Evolutionary conservation across 768 basidiomycete genomes (phyloP).

Genomic region (Mycena pura): DNA sequence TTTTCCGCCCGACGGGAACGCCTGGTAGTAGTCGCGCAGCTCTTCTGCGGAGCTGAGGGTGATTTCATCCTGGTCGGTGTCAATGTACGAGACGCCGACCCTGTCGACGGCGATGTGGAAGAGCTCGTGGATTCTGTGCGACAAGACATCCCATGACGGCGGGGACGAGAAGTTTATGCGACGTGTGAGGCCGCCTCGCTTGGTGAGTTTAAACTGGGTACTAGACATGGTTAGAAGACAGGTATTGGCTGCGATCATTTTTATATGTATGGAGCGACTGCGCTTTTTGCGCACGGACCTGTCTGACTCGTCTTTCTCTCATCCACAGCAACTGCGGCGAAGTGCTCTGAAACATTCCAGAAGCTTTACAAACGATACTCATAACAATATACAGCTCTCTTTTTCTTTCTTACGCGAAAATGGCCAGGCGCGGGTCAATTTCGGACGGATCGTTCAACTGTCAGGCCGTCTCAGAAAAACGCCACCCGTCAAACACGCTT

Average conservation of each 20-base stretch:
- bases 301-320: not conserved
- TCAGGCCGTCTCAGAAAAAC: constrained; percentile 18
- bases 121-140: constrained; percentile 56
- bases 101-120: constrained; percentile 62
- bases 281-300: constrained; percentile 20
- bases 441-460: constrained; percentile 76
- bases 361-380: constrained; percentile 7
- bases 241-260: not conserved
- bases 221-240: constrained; percentile 48
- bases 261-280: constrained; percentile 6
- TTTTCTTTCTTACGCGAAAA: constrained; percentile 63
- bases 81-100: constrained; percentile 74
- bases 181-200: constrained; percentile 63
- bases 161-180: constrained; percentile 56
- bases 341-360: constrained; percentile 15
- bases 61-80: constrained; percentile 76
- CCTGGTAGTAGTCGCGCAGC: constrained; percentile 72
- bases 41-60: constrained; percentile 81
- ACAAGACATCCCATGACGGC: constrained; percentile 66
- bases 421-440: constrained; percentile 68
- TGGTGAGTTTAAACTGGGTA: constrained; percentile 71
- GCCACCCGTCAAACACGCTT: not conserved
- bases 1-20: constrained; percentile 46
- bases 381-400: constrained; percentile 11
- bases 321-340: constrained; percentile 16